phyloP scores from a whole-genome alignment of 2,329 filamentous ascomycete genomes.

The Dryadomyces quercus-mongolicae region DNA sequence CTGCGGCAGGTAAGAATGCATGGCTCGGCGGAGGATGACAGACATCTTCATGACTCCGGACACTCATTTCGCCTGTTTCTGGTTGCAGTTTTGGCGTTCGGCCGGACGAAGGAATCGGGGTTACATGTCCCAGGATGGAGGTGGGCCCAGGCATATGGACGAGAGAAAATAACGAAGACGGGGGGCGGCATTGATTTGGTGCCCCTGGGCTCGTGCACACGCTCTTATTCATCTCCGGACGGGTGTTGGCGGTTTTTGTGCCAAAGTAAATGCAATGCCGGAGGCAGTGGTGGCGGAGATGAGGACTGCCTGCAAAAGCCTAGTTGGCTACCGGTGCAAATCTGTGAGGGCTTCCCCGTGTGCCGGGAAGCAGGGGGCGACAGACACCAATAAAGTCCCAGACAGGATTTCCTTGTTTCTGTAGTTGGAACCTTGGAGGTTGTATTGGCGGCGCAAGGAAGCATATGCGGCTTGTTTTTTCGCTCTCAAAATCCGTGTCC shows the following conservation, averaged over 20 bases:
- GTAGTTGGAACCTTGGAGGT: no score
- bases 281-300: background rate
- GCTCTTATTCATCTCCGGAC: background rate
- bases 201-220: background rate
- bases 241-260: background rate
- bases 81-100: background rate
- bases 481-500: no score
- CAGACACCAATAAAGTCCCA: no score
- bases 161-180: background rate
- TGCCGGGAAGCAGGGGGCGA: no score
- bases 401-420: no score
- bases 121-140: background rate
- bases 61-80: background rate
- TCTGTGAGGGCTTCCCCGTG: no score
- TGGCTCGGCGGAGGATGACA: background rate
- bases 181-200: constrained; percentile 1
- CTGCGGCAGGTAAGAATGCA: background rate
- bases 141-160: background rate
- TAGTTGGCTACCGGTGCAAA: background rate
- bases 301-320: background rate
- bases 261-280: background rate
- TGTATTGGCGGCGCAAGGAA: no score
- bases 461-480: no score
- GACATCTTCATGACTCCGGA: background rate
- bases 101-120: background rate